These are phyloP conservation scores for Ascochyta rabiei DNA, from an alignment of 2,329 filamentous ascomycete species.

Conservation along the genomic window DNA sequence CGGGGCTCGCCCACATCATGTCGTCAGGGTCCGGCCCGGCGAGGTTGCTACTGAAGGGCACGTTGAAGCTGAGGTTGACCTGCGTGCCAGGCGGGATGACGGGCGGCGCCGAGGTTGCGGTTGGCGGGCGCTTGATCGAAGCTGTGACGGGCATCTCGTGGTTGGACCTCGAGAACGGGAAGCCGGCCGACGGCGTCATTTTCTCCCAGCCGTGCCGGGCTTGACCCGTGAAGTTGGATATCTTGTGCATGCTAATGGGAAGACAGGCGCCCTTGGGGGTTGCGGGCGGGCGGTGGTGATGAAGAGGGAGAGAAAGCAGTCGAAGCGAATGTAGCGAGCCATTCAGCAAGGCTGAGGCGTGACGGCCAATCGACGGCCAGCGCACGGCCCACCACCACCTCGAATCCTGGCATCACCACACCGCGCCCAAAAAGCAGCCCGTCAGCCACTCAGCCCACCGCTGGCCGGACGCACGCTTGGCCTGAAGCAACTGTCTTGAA, in stretches of 20 bases:
- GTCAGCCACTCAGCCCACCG: constrained; percentile 1
- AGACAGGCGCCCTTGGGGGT: constrained; percentile 36
- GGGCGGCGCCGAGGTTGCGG: constrained; percentile 57
- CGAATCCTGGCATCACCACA: constrained; percentile 24
- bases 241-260: constrained; percentile 65
- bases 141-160: constrained; percentile 60
- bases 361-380: constrained; percentile 11
- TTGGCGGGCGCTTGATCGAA: constrained; percentile 63
- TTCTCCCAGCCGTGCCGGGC: constrained; percentile 72
- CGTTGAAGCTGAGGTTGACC: constrained; percentile 95
- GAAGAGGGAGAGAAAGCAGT: constrained; percentile 27
- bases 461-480: neutral
- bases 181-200: constrained; percentile 67
- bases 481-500: neutral
- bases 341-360: constrained; percentile 24
- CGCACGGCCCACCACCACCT: constrained; percentile 6
- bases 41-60: constrained; percentile 92
- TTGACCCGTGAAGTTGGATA: constrained; percentile 69
- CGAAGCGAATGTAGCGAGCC: constrained; percentile 22
- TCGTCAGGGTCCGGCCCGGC: constrained; percentile 92
- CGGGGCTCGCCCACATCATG: constrained; percentile 87
- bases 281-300: constrained; percentile 31
- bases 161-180: constrained; percentile 66
- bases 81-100: constrained; percentile 74
- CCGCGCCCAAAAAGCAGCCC: constrained; percentile 9